Evolutionary conservation across 768 basidiomycete species (phyloP).

Genomic region (Calocybe cyanea): DNA sequence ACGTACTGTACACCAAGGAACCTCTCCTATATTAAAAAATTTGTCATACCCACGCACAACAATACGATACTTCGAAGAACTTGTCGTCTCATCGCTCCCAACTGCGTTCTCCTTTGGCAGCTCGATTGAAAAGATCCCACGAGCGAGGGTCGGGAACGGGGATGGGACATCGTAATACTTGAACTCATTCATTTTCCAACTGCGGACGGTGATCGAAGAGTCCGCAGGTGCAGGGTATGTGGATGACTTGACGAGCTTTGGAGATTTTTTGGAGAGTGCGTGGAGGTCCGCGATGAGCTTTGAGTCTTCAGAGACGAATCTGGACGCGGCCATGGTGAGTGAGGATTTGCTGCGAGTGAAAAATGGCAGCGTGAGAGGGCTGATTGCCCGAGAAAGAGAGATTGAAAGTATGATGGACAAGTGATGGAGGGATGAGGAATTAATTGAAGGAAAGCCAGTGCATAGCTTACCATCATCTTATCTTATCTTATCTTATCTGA

Average conservation of each 20-base stretch:
- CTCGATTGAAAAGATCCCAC: slow-evolving; percentile 81
- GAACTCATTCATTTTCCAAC: slow-evolving; percentile 99
- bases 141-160: slow-evolving; percentile 92
- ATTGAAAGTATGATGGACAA: too few relatives aligned
- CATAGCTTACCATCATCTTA: too few relatives aligned
- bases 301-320: slow-evolving; percentile 39
- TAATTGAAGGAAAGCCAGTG: too few relatives aligned
- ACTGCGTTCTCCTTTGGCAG: slow-evolving; percentile 18
- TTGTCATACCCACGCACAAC: slow-evolving; percentile 95
- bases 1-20: slow-evolving; percentile 89
- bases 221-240: slow-evolving; percentile 56
- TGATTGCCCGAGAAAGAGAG: too few relatives aligned
- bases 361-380: too few relatives aligned
- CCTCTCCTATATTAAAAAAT: slow-evolving; percentile 97
- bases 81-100: slow-evolving; percentile 15
- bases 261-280: slow-evolving; percentile 46
- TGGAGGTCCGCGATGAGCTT: slow-evolving; percentile 55
- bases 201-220: slow-evolving; percentile 53
- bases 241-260: slow-evolving; percentile 64
- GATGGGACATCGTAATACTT: slow-evolving; percentile 88
- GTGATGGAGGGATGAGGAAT: too few relatives aligned
- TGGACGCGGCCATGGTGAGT: slow-evolving; percentile 13
- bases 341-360: too few relatives aligned
- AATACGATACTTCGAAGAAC: slow-evolving; percentile 45
- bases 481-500: too few relatives aligned